These are phyloP conservation scores for Brasilioporus rufonigricans DNA, from an alignment of 768 basidiomycete species.

Conservation along the genomic window DNA sequence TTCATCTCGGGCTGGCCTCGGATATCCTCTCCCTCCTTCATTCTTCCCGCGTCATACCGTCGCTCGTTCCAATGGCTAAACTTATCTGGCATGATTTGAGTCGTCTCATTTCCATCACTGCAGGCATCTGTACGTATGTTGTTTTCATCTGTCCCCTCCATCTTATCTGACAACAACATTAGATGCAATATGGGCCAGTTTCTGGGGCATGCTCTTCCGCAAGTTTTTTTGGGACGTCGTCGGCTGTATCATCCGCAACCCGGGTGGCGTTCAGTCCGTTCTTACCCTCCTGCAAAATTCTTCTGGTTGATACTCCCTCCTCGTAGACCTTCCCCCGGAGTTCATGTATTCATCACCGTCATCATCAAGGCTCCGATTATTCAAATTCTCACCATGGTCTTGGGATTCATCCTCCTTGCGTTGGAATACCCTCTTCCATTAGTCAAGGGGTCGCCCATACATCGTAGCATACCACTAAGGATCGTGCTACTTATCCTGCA, in stretches of 20 bases:
- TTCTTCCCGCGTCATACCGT: background rate
- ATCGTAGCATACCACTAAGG: slow-evolving; percentile 64
- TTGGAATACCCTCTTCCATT: slow-evolving; percentile 72
- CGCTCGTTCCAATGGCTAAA: slow-evolving; percentile 57
- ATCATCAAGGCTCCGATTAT: slow-evolving; percentile 79
- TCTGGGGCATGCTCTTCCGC: slow-evolving; percentile 80
- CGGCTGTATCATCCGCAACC: slow-evolving; percentile 73
- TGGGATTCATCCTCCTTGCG: slow-evolving; percentile 57
- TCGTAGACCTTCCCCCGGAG: slow-evolving; percentile 56
- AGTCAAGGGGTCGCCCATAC: slow-evolving; percentile 51
- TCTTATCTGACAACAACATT: slow-evolving; percentile 10
- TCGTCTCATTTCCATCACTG: slow-evolving; percentile 64
- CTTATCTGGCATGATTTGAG: slow-evolving; percentile 80
- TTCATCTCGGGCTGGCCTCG: slow-evolving; percentile 16
- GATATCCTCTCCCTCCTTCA: background rate
- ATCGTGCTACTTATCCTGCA: slow-evolving; percentile 65
- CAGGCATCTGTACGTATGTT: slow-evolving; percentile 68
- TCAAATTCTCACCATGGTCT: slow-evolving; percentile 62
- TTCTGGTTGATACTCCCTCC: background rate
- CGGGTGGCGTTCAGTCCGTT: slow-evolving; percentile 77
- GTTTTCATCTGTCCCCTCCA: background rate
- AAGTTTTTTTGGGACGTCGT: slow-evolving; percentile 98
- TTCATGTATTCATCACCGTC: slow-evolving; percentile 62
- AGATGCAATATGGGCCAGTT: slow-evolving; percentile 81
- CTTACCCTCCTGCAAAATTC: background rate